phyloP scores from a whole-genome alignment of 148 eudicot species.

The Spergularia marina region DNA sequence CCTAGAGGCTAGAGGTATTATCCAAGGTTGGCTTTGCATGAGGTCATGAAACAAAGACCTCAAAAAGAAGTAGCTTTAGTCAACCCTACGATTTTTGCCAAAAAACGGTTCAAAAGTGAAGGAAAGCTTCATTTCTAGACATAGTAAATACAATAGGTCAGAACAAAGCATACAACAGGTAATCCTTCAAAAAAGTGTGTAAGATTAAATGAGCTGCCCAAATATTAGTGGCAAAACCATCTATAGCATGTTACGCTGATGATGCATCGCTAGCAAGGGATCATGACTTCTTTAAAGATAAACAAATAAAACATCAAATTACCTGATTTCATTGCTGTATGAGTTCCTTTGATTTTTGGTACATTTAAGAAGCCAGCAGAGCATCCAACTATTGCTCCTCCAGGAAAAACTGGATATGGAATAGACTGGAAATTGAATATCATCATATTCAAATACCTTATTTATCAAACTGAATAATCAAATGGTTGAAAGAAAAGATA shows the following conservation, averaged over 20 bases:
- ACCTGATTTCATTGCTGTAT: slow-evolving; percentile 99
- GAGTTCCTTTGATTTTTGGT: slow-evolving; percentile 94
- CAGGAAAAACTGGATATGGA: slow-evolving; percentile 99
- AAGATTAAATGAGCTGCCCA: not conserved
- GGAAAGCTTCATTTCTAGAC: not conserved
- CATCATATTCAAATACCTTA: slow-evolving; percentile 39
- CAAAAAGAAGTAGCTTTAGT: no score
- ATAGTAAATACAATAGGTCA: not conserved
- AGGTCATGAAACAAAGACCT: no score
- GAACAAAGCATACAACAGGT: not conserved
- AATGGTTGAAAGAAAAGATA: slow-evolving; percentile 4
- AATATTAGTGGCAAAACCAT: not conserved
- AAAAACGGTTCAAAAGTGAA: not conserved
- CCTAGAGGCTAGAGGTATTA: no score
- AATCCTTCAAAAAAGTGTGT: not conserved
- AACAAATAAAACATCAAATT: not conserved
- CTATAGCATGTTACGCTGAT: not conserved
- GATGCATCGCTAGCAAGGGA: not conserved
- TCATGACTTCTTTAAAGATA: not conserved
- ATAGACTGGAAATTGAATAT: slow-evolving; percentile 90
- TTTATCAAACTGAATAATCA: slow-evolving; percentile 9
- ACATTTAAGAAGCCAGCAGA: slow-evolving; percentile 98
- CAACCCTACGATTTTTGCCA: no score
- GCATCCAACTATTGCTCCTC: slow-evolving; percentile 96
- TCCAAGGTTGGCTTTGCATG: no score